These are phyloP conservation scores for Cryptosporidium bovis DNA, from an alignment of 169 alveolate species.

Conservation along the genomic window DNA sequence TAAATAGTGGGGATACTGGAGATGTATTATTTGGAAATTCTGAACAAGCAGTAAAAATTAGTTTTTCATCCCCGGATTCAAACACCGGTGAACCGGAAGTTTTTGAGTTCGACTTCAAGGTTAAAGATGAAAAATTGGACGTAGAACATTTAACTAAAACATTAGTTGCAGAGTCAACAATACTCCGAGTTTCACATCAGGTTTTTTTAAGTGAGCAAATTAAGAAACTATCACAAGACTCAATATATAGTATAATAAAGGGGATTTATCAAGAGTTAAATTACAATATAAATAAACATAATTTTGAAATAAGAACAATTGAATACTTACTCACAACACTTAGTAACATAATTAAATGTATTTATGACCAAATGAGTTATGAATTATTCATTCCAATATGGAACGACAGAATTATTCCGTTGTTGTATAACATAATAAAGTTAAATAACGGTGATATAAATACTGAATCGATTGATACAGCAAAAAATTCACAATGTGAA, in stretches of 20 bases:
- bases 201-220: constrained; percentile 28
- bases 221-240: constrained; percentile 28
- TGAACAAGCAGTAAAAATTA: neutral
- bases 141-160: constrained; percentile 6
- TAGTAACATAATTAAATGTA: constrained; percentile 25
- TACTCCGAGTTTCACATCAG: constrained; percentile 46
- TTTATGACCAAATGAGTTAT: constrained; percentile 55
- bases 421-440: constrained; percentile 14
- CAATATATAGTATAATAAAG: constrained; percentile 18
- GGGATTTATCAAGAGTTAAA: constrained; percentile 32
- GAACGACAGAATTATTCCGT: constrained; percentile 61
- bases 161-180: constrained; percentile 49
- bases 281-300: constrained; percentile 13
- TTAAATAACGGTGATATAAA: neutral
- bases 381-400: constrained; percentile 63
- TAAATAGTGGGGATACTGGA: neutral
- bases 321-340: constrained; percentile 19
- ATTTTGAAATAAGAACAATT: constrained; percentile 4
- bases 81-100: too few species aligned
- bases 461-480: too few species aligned
- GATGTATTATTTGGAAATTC: neutral
- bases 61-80: neutral
- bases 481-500: too few species aligned
- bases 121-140: constrained; percentile 5
- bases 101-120: neutral